phyloP scores from a whole-genome alignment of 257 asterid species.

The Solanum chiquidenum region DNA sequence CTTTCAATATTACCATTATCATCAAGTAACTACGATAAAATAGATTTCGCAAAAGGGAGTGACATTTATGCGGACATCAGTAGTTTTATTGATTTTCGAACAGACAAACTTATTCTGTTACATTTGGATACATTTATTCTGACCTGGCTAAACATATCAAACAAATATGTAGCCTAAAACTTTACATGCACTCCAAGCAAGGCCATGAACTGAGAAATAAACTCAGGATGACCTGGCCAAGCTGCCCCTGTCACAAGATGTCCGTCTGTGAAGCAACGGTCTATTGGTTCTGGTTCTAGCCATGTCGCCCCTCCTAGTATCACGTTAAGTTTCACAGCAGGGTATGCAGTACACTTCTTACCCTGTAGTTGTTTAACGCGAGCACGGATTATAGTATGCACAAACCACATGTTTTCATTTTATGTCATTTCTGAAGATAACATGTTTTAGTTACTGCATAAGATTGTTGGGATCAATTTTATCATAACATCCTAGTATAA shows the following conservation, averaged over 20 bases:
- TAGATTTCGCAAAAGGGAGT: neutral
- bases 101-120: neutral
- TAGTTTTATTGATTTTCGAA: neutral
- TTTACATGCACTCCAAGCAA: constrained; percentile 51
- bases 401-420: neutral
- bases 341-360: constrained; percentile 87
- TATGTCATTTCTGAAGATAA: neutral
- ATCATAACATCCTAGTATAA: neutral
- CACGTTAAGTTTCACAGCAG: constrained; percentile 88
- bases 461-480: neutral
- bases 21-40: neutral
- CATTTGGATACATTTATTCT: neutral
- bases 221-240: constrained; percentile 97
- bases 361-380: constrained; percentile 30
- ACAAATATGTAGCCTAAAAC: constrained; percentile 6
- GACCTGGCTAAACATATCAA: neutral
- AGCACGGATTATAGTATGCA: neutral
- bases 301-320: constrained; percentile 76
- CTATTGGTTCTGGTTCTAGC: constrained; percentile 91
- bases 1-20: neutral
- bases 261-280: constrained; percentile 86
- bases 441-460: neutral
- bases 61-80: neutral
- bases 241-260: constrained; percentile 96
- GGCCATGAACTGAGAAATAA: constrained; percentile 74